Conservation (phyloP, 2,329 filamentous ascomycete species). For the Diaporthe ampelina region DNA sequence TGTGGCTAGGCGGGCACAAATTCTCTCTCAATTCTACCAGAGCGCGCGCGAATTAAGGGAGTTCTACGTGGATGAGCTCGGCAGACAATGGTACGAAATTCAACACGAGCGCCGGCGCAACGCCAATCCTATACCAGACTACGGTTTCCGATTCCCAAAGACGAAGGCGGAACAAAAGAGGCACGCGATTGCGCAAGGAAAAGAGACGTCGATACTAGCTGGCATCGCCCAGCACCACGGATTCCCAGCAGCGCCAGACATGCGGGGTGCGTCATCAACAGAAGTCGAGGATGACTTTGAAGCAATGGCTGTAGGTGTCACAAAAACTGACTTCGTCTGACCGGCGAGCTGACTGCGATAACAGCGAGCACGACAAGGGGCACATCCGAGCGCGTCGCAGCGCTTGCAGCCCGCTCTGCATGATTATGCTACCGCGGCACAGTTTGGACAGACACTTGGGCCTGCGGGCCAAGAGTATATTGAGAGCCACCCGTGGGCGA, state of each 20-base stretch:
- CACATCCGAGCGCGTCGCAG: constrained; percentile 50
- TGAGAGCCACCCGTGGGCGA: constrained; percentile 92
- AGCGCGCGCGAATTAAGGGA: constrained; percentile 87
- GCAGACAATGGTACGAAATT: constrained; percentile 92
- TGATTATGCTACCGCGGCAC: constrained; percentile 60
- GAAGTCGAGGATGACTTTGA: constrained; percentile 91
- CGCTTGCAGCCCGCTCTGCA: constrained; percentile 56
- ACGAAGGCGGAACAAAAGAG: constrained; percentile 82
- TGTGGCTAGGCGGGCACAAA: constrained; percentile 85
- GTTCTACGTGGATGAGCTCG: constrained; percentile 81
- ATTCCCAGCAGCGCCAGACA: constrained; percentile 93
- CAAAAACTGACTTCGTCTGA: not conserved
- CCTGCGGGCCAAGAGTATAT: constrained; percentile 88
- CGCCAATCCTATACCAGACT: constrained; percentile 85
- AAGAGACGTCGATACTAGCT: constrained; percentile 90
- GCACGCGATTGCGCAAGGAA: constrained; percentile 93
- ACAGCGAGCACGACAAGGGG: constrained; percentile 50
- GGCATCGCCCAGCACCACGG: constrained; percentile 95
- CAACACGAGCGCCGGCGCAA: constrained; percentile 82
- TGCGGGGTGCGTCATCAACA: constrained; percentile 77
- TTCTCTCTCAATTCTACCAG: constrained; percentile 93
- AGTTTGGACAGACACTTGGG: constrained; percentile 65
- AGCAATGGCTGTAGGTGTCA: constrained; percentile 83
- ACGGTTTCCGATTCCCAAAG: constrained; percentile 83
- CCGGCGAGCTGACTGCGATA: constrained; percentile 25